Conservation (phyloP, 2,329 filamentous ascomycete species). For the Fusarium fracticaudum region DNA sequence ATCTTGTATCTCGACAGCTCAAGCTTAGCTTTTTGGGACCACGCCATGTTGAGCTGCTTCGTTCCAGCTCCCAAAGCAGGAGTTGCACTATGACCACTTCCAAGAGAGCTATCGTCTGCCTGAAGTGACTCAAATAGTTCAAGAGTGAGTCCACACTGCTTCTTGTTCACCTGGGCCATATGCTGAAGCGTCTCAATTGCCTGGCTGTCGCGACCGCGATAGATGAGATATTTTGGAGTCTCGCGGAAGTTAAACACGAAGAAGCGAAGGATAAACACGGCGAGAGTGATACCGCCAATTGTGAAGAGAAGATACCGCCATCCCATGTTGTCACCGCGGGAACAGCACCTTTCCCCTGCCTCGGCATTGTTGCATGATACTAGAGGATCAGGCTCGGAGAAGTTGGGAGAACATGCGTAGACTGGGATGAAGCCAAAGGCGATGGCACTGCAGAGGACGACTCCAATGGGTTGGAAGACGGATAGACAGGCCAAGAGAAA, state of each 20-base stretch:
- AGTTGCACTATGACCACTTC: constrained; percentile 25
- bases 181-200: constrained; percentile 59
- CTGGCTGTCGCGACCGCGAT: constrained; percentile 55
- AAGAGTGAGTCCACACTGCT: constrained; percentile 47
- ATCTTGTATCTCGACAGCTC: constrained; percentile 45
- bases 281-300: constrained; percentile 55
- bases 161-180: constrained; percentile 53
- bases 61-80: constrained; percentile 24
- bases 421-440: constrained; percentile 63
- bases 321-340: constrained; percentile 57
- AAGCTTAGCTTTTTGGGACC: constrained; percentile 22
- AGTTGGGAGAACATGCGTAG: constrained; percentile 62
- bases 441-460: constrained; percentile 60
- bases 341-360: constrained; percentile 47
- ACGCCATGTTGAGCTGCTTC: constrained; percentile 23
- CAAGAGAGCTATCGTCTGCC: constrained; percentile 33
- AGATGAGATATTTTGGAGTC: constrained; percentile 58
- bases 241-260: constrained; percentile 59
- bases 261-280: constrained; percentile 56
- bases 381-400: constrained; percentile 53
- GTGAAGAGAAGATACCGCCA: constrained; percentile 60
- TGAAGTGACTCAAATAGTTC: constrained; percentile 48
- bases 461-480: constrained; percentile 65
- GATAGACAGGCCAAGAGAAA: constrained; percentile 63
- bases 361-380: constrained; percentile 54